Evolutionary conservation across 2,329 filamentous ascomycete genomes (phyloP).

Genomic region (Podosphaera xanthii): DNA sequence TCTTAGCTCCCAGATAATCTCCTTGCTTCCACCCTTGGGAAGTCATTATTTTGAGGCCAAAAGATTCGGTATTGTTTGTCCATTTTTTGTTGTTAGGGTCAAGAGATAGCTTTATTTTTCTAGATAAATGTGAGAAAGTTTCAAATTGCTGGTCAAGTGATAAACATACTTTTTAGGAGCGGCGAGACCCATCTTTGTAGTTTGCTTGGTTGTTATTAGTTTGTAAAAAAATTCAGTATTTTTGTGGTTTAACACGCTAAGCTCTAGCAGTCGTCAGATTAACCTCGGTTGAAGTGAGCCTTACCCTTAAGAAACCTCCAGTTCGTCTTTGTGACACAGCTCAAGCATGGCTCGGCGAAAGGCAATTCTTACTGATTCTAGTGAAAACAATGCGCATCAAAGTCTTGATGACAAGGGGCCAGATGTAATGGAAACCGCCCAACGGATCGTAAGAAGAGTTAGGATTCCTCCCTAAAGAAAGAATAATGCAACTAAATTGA

Average conservation of each 20-base stretch:
- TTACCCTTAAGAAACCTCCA: no score
- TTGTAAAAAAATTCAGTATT: no score
- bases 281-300: no score
- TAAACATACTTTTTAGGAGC: conserved; percentile 37
- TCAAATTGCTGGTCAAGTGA: conserved; percentile 6
- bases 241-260: no score
- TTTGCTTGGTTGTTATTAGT: no score
- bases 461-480: not conserved
- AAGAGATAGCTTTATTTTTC: conserved; percentile 44
- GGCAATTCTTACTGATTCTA: no score
- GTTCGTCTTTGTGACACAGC: no score
- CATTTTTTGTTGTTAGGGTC: conserved; percentile 95
- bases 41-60: conserved; percentile 74
- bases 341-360: no score
- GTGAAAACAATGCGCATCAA: not conserved
- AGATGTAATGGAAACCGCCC: not conserved
- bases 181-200: conserved; percentile 38
- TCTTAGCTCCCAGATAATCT: conserved; percentile 53
- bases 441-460: not conserved
- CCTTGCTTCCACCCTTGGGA: conserved; percentile 83
- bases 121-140: conserved; percentile 22
- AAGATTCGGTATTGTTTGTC: conserved; percentile 59
- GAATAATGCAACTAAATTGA: not conserved
- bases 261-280: no score
- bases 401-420: not conserved